A percentile compares a stretch with the other conserved stretches of the same genome.
These are phyloP conservation scores for Digitaria exilis DNA, from an alignment of 202 grass and related monocot genomes.

Conservation along the genomic window DNA sequence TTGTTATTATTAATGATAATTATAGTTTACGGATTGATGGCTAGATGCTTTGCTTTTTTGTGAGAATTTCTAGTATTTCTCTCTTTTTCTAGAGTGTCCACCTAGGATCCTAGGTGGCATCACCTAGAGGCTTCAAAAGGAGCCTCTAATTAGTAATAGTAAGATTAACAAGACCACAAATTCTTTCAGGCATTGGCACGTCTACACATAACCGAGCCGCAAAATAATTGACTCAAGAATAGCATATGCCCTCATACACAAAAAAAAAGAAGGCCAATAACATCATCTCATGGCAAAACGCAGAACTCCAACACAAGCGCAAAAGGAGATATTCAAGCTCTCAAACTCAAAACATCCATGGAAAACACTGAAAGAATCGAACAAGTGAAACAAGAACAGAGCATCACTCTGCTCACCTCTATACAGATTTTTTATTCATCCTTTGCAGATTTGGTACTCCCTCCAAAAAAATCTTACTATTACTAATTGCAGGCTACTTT, in stretches of 20 bases:
- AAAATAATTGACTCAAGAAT: background rate
- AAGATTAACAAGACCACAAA: background rate
- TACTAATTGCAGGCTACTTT: no score
- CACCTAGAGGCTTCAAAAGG: no score
- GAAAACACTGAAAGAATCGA: constrained; percentile 6
- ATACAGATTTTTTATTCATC: no score
- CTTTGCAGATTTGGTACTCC: no score
- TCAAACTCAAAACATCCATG: constrained; percentile 13
- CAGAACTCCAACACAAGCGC: background rate
- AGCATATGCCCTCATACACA: background rate
- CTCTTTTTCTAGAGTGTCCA: no score
- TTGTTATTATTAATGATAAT: no score
- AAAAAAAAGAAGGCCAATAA: background rate
- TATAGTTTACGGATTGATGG: no score
- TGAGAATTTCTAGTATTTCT: no score
- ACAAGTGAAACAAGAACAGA: constrained; percentile 4
- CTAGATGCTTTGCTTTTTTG: no score
- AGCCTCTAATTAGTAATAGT: background rate
- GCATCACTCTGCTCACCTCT: constrained; percentile 34
- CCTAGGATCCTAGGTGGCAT: no score
- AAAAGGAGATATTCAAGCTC: background rate
- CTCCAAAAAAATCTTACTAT: no score
- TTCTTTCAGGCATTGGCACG: background rate
- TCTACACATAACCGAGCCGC: background rate
- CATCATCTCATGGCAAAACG: background rate